A percentile compares a stretch with the other conserved stretches of the same genome.
Conservation (phyloP, 2,329 filamentous ascomycete species). For the Lachnellula cervina region DNA sequence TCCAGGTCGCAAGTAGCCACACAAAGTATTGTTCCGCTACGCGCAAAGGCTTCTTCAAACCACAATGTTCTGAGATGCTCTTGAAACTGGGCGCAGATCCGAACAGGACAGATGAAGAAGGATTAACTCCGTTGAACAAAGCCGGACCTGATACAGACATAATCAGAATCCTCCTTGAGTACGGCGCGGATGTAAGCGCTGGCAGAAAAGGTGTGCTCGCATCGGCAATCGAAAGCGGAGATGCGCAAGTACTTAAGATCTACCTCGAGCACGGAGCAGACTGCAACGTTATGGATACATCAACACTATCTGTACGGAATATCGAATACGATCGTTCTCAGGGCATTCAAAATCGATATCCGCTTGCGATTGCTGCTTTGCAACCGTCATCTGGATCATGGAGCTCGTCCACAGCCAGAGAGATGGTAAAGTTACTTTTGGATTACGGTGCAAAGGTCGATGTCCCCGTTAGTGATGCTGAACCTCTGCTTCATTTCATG, state of each 20-base stretch:
- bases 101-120: background rate
- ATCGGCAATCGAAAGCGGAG: slow-evolving; percentile 1
- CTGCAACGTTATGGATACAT: slow-evolving; percentile 2
- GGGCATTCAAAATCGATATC: background rate
- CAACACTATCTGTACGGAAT: background rate
- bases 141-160: background rate
- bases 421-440: background rate
- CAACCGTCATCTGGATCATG: background rate
- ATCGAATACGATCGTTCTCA: background rate
- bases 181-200: slow-evolving; percentile 6
- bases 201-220: background rate
- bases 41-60: background rate
- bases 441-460: slow-evolving; percentile 1
- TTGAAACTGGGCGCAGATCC: slow-evolving; percentile 4
- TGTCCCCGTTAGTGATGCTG: background rate
- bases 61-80: background rate
- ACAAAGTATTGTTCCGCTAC: background rate
- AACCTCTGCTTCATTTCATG: background rate
- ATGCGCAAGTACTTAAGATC: background rate
- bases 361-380: background rate
- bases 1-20: slow-evolving; percentile 1
- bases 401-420: background rate
- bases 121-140: slow-evolving; percentile 1
- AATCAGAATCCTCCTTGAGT: background rate
- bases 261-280: slow-evolving; percentile 1